Conservation (phyloP, 805 yeast species). For the Wickerhamiella spandovensis region DNA sequence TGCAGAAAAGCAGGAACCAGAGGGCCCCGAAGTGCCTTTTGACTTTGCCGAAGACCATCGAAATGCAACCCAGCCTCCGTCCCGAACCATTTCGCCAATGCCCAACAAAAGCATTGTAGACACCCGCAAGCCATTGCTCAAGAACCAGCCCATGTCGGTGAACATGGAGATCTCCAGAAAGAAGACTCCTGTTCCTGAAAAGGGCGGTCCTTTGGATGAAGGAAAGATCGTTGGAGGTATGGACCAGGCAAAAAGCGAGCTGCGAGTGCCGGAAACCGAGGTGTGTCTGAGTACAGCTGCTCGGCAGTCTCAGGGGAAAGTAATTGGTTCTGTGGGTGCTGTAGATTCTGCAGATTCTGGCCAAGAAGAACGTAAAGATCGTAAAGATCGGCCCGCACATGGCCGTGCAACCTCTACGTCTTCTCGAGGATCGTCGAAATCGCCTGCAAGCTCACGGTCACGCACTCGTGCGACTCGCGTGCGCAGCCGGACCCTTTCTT, state of each 20-base stretch:
- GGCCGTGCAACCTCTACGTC: neutral
- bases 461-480: neutral
- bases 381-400: neutral
- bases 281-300: neutral
- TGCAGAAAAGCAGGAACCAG: constrained; percentile 1
- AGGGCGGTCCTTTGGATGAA: neutral
- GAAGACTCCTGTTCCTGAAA: neutral
- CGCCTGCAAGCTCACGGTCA: constrained; percentile 2
- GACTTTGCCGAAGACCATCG: constrained; percentile 9
- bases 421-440: neutral
- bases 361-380: neutral
- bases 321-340: neutral
- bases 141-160: neutral
- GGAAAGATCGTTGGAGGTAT: neutral
- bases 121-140: constrained; percentile 10
- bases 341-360: neutral
- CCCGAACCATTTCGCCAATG: constrained; percentile 5
- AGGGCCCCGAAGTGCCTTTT: constrained; percentile 14
- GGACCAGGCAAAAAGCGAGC: neutral
- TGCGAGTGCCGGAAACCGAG: neutral
- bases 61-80: constrained; percentile 3
- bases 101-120: constrained; percentile 16
- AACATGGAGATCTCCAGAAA: neutral
- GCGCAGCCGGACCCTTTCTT: neutral
- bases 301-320: neutral